Base-by-base conservation (phyloP, 23 red algal species). In the Gracilariopsis chorda region DNA sequence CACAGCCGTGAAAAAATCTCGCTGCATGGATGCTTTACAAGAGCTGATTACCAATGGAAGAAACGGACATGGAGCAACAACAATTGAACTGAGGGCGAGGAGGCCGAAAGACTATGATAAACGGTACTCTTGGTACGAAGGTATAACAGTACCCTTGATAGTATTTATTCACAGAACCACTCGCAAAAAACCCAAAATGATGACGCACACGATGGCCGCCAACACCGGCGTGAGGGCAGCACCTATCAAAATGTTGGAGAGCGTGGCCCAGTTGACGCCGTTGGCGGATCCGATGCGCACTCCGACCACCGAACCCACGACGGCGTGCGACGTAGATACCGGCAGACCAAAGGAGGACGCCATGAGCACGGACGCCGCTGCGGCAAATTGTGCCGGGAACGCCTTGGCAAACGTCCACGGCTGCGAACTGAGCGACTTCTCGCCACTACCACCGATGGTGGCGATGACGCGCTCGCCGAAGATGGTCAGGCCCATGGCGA, bases 251-350 rank as follows among this genome's bases (percentile, higher is more conserved):
- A 40, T 92, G 96, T 25, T 78, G 73, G 67, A 77, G 42, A 51
- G 78, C 52, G 56, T 95, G 53, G 24, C 24, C 42, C 49, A 71
- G 27, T 96, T 95, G 35, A 96, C 73, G 29, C 83, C 47, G 86
- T 90, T 94, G 28, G 93, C 97, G 14, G 90, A 90, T 1, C 86
- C 89, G 8, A 99, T 33, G 14, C 90, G 93, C 23, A 99, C 67
- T 17, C 97, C 97, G 67, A 95, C 78, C 24, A 95, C 74, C 21
- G 93, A 55, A 24, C 93, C 93, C 57, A 95, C 94, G n/a, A 99
- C 94, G 24, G 97, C 87, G 34, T 99, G 97, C 17, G 97, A 96
- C 36, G 93, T 92, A 46, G 90, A 94, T 36, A 99, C 97, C 9
- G 97, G 97, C 42, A 99, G 90, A 9, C 97, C 97, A 33, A 93